Conservation (phyloP, 345 rosid genomes). For the Acer saccharum region DNA sequence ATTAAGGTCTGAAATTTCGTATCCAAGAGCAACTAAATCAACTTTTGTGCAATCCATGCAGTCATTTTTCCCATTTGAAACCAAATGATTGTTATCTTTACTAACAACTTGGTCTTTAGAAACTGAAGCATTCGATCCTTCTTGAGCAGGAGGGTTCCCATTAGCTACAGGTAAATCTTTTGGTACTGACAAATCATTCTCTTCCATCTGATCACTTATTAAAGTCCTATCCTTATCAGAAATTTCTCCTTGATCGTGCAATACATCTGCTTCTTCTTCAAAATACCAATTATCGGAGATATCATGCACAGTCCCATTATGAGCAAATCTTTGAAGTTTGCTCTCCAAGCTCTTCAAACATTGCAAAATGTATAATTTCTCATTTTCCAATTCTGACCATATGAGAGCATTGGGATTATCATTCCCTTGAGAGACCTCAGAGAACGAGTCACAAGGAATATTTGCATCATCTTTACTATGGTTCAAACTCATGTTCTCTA, state of each 20-base stretch:
- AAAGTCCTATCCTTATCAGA: constrained; percentile 13
- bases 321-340: constrained; percentile 38
- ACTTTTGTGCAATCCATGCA: constrained; percentile 5
- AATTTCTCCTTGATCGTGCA: constrained; percentile 23
- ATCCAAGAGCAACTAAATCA: constrained; percentile 35
- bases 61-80: constrained; percentile 10
- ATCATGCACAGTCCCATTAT: constrained; percentile 17
- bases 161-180: constrained; percentile 15
- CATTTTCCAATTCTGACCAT: constrained; percentile 38
- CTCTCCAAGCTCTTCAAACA: constrained; percentile 39
- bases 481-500: constrained; percentile 15
- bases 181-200: constrained; percentile 11
- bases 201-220: constrained; percentile 8
- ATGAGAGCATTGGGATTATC: constrained; percentile 24
- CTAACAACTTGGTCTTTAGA: constrained; percentile 9
- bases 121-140: constrained; percentile 16
- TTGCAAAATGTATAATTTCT: constrained; percentile 38
- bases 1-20: constrained; percentile 48
- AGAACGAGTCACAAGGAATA: constrained; percentile 1
- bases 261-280: constrained; percentile 25
- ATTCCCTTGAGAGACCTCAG: constrained; percentile 25
- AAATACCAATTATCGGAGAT: constrained; percentile 26
- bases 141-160: constrained; percentile 16
- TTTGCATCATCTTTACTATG: constrained; percentile 20
- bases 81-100: constrained; percentile 5